A percentile compares a stretch with the other conserved stretches of the same genome.
These are phyloP conservation scores for Apostasia ramifera DNA, from an alignment of 106 monocot species.

Conservation along the genomic window DNA sequence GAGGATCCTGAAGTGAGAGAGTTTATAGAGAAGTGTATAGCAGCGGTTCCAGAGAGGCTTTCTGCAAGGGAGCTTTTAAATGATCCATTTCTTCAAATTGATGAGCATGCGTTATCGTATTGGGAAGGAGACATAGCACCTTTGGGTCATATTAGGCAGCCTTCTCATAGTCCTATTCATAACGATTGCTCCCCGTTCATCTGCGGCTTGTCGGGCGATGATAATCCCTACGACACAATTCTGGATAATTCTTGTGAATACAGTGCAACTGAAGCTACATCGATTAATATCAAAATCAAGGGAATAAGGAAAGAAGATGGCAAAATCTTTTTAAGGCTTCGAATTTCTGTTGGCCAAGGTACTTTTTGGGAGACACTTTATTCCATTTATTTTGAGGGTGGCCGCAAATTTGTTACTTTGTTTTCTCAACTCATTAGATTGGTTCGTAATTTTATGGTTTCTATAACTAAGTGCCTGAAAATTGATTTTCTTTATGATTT, in stretches of 20 bases:
- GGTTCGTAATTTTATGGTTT: no score
- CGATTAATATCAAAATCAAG: conserved; percentile 33
- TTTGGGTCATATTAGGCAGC: conserved; percentile 19
- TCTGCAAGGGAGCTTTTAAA: conserved; percentile 48
- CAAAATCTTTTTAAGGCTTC: conserved; percentile 44
- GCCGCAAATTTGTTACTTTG: no score
- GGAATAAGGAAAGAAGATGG: conserved; percentile 45
- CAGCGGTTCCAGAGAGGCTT: conserved; percentile 22
- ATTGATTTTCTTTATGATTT: no score
- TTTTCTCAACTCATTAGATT: no score
- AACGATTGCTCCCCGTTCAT: conserved; percentile 8
- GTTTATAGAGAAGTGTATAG: conserved; percentile 62
- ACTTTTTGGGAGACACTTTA: background rate
- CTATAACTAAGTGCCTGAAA: no score
- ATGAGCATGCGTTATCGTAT: conserved; percentile 7
- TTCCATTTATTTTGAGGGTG: no score
- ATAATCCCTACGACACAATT: conserved; percentile 2
- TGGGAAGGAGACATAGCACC: conserved; percentile 14
- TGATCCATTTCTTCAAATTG: conserved; percentile 49
- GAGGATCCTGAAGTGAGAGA: conserved; percentile 42
- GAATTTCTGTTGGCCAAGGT: conserved; percentile 48
- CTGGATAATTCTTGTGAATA: conserved; percentile 29
- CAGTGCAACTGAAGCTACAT: conserved; percentile 4
- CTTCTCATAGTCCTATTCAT: conserved; percentile 12
- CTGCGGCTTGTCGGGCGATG: background rate